phyloP scores from a whole-genome alignment of 2,329 filamentous ascomycete species.

The Pezicula neosporulosa region DNA sequence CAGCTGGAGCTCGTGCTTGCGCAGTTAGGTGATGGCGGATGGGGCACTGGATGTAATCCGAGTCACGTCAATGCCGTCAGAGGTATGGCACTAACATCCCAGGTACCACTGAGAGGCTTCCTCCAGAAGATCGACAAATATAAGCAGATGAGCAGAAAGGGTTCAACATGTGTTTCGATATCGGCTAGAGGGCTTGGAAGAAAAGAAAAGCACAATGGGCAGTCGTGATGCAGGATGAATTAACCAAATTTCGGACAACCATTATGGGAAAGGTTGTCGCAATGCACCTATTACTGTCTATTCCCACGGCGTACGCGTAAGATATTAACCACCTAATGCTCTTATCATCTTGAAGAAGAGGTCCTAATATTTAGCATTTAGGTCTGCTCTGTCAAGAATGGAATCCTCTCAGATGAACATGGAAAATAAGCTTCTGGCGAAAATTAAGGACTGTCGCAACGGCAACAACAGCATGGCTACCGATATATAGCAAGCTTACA shows the following conservation, averaged over 20 bases:
- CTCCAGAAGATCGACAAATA: constrained; percentile 10
- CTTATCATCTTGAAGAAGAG: neutral
- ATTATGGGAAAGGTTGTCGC: constrained; percentile 1
- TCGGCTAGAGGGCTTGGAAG: neutral
- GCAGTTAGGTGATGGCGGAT: constrained; percentile 3
- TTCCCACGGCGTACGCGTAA: neutral
- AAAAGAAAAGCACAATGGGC: constrained; percentile 14
- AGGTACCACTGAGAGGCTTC: constrained; percentile 10
- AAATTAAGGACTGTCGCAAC: no score
- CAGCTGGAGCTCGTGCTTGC: constrained; percentile 11
- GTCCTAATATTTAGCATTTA: no score
- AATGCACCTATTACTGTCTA: neutral
- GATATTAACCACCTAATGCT: no score
- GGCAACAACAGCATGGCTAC: no score
- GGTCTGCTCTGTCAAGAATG: no score
- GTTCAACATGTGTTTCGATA: neutral
- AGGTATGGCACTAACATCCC: constrained; percentile 13
- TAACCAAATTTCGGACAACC: constrained; percentile 9
- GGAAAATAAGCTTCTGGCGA: no score
- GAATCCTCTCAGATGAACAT: no score
- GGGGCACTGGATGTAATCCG: neutral
- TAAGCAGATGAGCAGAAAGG: neutral
- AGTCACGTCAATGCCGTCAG: constrained; percentile 13
- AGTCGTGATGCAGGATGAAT: constrained; percentile 14
- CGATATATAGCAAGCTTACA: no score